Percentiles rank a stretch among this genome's conserved stretches.
phyloP scores from a whole-genome alignment of 495 filamentous ascomycete species.

The Penicillium psychrofluorescens region DNA sequence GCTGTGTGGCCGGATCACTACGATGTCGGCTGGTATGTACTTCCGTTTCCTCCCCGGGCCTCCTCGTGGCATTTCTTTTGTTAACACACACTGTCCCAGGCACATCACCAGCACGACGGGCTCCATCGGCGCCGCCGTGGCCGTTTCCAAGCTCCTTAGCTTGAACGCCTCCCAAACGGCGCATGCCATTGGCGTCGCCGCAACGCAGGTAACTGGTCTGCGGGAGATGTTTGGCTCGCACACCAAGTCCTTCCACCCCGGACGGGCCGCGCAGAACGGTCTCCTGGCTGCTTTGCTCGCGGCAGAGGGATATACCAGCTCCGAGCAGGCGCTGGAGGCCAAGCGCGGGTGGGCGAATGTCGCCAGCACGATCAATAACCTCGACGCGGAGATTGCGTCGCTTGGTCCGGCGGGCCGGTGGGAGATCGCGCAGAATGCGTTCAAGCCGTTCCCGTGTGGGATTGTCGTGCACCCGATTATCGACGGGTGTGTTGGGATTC shows the following conservation, averaged over 20 bases:
- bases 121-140: constrained; percentile 43
- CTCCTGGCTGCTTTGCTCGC: constrained; percentile 44
- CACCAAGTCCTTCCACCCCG: constrained; percentile 49
- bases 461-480: constrained; percentile 51
- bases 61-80: too few species aligned
- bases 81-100: constrained; percentile 1
- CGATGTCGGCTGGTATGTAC: constrained; percentile 40
- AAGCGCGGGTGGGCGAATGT: constrained; percentile 48
- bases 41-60: neutral
- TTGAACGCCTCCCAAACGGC: constrained; percentile 28
- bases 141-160: constrained; percentile 36
- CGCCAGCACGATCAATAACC: constrained; percentile 20
- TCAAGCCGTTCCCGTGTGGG: constrained; percentile 51
- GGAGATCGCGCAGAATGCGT: constrained; percentile 46
- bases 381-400: constrained; percentile 5
- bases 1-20: constrained; percentile 48
- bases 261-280: constrained; percentile 44
- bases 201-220: constrained; percentile 44
- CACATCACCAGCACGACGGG: constrained; percentile 49
- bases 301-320: constrained; percentile 39
- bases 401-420: constrained; percentile 19
- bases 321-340: constrained; percentile 40
- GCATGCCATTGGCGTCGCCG: constrained; percentile 47
- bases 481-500: constrained; percentile 41
- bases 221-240: constrained; percentile 48